These are phyloP conservation scores for Tolypocladium inflatum DNA, from an alignment of 2,329 filamentous ascomycete genomes.

Conservation along the genomic window DNA sequence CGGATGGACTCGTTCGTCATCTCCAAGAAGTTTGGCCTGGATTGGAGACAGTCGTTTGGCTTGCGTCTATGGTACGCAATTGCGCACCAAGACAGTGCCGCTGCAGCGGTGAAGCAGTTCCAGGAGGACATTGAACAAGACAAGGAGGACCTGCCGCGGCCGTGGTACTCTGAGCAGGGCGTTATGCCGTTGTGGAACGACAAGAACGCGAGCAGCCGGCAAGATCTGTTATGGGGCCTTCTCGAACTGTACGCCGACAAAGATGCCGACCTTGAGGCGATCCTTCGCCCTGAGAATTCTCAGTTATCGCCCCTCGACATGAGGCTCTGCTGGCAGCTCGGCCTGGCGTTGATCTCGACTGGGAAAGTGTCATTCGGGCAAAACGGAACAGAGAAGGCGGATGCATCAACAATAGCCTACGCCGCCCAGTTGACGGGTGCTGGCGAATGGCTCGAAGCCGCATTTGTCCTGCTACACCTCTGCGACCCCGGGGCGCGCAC, in stretches of 20 bases:
- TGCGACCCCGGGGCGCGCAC: constrained; percentile 51
- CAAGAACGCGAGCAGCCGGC: constrained; percentile 44
- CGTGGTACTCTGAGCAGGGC: constrained; percentile 58
- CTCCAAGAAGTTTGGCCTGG: constrained; percentile 71
- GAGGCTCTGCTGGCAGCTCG: constrained; percentile 77
- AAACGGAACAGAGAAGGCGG: constrained; percentile 49
- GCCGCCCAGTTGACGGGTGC: constrained; percentile 52
- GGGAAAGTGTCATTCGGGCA: constrained; percentile 43
- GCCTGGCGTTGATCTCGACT: constrained; percentile 50
- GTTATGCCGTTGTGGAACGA: constrained; percentile 52
- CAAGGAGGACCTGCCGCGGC: constrained; percentile 61
- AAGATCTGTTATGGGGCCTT: constrained; percentile 81
- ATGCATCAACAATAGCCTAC: constrained; percentile 58
- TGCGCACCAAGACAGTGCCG: constrained; percentile 56
- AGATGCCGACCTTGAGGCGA: constrained; percentile 51
- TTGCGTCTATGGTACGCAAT: constrained; percentile 85
- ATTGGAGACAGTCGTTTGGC: constrained; percentile 91
- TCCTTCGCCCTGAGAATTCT: constrained; percentile 67
- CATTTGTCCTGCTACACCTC: constrained; percentile 74
- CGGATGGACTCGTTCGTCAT: constrained; percentile 72
- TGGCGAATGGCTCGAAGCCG: constrained; percentile 58
- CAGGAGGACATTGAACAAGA: constrained; percentile 62
- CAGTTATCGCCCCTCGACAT: constrained; percentile 66
- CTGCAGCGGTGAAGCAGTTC: constrained; percentile 64
- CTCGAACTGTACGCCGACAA: constrained; percentile 68